Evolutionary conservation across 2,329 filamentous ascomycete species (phyloP).

Genomic region (Didymellaceae sp.): DNA sequence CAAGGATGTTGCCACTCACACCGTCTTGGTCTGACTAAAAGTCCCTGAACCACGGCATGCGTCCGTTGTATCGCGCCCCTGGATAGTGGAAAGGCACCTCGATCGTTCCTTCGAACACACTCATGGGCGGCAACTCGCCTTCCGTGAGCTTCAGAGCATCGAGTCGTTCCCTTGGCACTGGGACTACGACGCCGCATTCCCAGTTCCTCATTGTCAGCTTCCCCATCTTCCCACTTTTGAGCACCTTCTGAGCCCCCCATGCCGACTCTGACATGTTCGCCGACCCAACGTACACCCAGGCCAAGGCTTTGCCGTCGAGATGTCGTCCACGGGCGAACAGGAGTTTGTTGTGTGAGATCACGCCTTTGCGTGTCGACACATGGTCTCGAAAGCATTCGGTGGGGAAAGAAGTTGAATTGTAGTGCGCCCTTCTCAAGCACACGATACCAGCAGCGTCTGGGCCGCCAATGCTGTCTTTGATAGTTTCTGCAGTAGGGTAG

Average conservation of each 20-base stretch:
- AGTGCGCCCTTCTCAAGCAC: conserved; percentile 77
- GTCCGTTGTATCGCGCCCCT: conserved; percentile 57
- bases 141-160: conserved; percentile 12
- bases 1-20: too few species aligned
- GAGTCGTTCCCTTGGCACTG: conserved; percentile 51
- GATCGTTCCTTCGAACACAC: conserved; percentile 61
- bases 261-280: conserved; percentile 93
- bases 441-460: conserved; percentile 75
- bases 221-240: conserved; percentile 68
- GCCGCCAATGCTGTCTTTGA: conserved; percentile 69
- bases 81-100: conserved; percentile 71
- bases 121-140: conserved; percentile 44
- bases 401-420: conserved; percentile 73
- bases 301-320: conserved; percentile 48
- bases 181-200: conserved; percentile 89
- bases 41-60: conserved; percentile 4
- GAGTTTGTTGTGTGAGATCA: conserved; percentile 90
- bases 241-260: conserved; percentile 82
- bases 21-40: background rate
- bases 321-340: conserved; percentile 42
- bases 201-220: conserved; percentile 84
- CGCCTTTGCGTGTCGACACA: conserved; percentile 69
- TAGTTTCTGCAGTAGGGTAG: conserved; percentile 48
- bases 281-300: conserved; percentile 88
- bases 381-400: conserved; percentile 75